phyloP scores from a whole-genome alignment of 192 early-diverging fungal genomes.

The Gamsiella multidivaricata region DNA sequence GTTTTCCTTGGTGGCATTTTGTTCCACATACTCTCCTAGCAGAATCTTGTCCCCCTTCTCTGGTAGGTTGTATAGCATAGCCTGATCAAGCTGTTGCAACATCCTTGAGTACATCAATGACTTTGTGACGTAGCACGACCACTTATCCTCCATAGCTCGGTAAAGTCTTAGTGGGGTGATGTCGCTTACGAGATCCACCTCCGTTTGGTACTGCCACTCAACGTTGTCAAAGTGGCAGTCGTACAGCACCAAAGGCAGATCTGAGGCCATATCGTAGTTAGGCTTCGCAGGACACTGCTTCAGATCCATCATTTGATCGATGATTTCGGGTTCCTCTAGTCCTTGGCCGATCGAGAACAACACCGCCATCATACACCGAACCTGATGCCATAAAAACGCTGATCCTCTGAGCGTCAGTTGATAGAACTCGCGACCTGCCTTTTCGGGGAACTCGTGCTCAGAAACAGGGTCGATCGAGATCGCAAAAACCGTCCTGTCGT shows the following conservation, averaged over 20 bases:
- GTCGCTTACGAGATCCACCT: slow-evolving; percentile 32
- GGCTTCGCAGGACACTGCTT: slow-evolving; percentile 74
- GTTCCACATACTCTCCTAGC: slow-evolving; percentile 38
- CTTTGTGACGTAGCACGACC: slow-evolving; percentile 62
- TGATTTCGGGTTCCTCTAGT: slow-evolving; percentile 77
- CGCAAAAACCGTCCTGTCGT: slow-evolving; percentile 75
- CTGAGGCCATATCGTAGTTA: slow-evolving; percentile 92
- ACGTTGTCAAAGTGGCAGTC: slow-evolving; percentile 83
- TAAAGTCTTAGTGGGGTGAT: slow-evolving; percentile 53
- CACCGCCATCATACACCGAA: slow-evolving; percentile 95
- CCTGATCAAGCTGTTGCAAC: slow-evolving; percentile 45
- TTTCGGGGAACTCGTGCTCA: slow-evolving; percentile 30
- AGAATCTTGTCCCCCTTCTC: slow-evolving; percentile 19
- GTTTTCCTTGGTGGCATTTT: slow-evolving; percentile 35
- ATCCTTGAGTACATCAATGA: slow-evolving; percentile 59
- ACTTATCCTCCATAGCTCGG: slow-evolving; percentile 59
- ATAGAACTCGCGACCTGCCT: slow-evolving; percentile 60
- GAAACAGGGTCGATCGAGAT: slow-evolving; percentile 41
- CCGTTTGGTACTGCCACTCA: slow-evolving; percentile 69
- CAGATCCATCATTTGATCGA: slow-evolving; percentile 77
- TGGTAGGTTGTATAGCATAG: slow-evolving; percentile 34
- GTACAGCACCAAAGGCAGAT: slow-evolving; percentile 88
- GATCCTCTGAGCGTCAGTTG: slow-evolving; percentile 84
- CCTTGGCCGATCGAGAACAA: slow-evolving; percentile 87
- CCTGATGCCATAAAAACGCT: slow-evolving; percentile 98